Evolutionary conservation across 2,329 filamentous ascomycete genomes (phyloP), one percentile per base, ranked within the genome.

Genomic region (Botrytis galanthina): DNA sequence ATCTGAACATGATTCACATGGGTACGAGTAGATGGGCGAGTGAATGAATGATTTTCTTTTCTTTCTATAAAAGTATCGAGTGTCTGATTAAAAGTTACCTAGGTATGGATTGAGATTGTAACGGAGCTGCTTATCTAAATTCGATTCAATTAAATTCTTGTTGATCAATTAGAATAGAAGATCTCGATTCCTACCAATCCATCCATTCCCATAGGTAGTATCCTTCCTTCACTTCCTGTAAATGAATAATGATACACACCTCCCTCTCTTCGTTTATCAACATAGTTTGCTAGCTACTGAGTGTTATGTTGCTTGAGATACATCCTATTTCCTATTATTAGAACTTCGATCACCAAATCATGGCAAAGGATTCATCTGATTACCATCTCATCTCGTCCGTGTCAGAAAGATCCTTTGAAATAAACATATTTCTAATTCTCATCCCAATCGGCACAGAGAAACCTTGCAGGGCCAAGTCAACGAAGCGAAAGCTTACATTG

Each of bases 391-490:
- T 71, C 35, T 54, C 22, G 16, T 71, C 48, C 14, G 20, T 29
- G 32, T 71, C 35, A 71, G 69, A 44, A 48, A 22, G 46, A 44
- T 54, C 59, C 69, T 64, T 20, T 26, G 4, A 37, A 18, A 51
- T 63, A 54, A 71, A 59, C 59, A 64, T 71, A 64, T 42, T 37
- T 64, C 10, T n/a, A 29, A 29, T 22, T n/a, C n/a, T 29, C 22
- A 37, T 39, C 44, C 46, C n/a, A n/a, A 14, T 57, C 14, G n/a
- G 7, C 12, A 54, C n/a, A 44, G 16, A 67, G 22, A 39, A 67
- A n/a, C 14, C 20, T 29, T 54, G 44, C 63, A 67, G 22, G 22
- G 46, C 32, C 16, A 54, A 67, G 46, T 20, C 32, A 37, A 39
- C 29, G 46, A 7, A 10, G 8, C 46, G 2, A 32, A 67, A 67